phyloP scores from a whole-genome alignment of 768 basidiomycete genomes.

The Candolleomyces efflorescens region DNA sequence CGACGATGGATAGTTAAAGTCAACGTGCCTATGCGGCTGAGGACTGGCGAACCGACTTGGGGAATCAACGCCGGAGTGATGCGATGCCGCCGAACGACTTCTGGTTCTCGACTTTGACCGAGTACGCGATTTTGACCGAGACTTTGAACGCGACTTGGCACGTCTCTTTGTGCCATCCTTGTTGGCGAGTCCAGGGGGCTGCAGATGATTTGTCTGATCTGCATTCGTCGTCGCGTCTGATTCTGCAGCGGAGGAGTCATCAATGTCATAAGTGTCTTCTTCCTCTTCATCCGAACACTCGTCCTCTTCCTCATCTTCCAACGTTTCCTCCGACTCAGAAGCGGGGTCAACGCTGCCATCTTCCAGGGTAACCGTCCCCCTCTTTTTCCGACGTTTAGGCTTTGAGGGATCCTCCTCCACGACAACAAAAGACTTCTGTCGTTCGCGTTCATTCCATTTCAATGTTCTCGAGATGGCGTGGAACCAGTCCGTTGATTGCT shows the following conservation, averaged over 20 bases:
- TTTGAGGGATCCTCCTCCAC: conserved; percentile 81
- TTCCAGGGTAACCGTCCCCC: conserved; percentile 9
- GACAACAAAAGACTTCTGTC: conserved; percentile 98
- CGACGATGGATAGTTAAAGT: conserved; percentile 37
- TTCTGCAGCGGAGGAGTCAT: conserved; percentile 65
- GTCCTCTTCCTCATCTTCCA: conserved; percentile 45
- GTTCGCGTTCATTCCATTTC: conserved; percentile 98
- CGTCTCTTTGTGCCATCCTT: conserved; percentile 8
- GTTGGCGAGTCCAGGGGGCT: neutral
- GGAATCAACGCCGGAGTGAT: conserved; percentile 57
- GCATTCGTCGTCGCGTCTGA: conserved; percentile 16
- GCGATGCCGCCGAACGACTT: conserved; percentile 33
- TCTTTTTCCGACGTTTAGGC: conserved; percentile 23
- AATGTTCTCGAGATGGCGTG: conserved; percentile 92
- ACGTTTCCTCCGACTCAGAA: conserved; percentile 24
- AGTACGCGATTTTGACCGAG: conserved; percentile 17
- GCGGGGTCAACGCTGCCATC: neutral
- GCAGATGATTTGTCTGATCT: conserved; percentile 15
- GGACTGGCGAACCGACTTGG: conserved; percentile 56
- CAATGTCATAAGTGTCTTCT: conserved; percentile 83
- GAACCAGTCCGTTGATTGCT: conserved; percentile 99
- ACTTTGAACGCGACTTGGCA: conserved; percentile 27
- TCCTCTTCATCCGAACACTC: conserved; percentile 50
- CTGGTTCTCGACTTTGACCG: conserved; percentile 42
- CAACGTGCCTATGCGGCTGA: conserved; percentile 51